Conservation (phyloP, 768 basidiomycete genomes). For the Paxillus ammoniavirescens region DNA sequence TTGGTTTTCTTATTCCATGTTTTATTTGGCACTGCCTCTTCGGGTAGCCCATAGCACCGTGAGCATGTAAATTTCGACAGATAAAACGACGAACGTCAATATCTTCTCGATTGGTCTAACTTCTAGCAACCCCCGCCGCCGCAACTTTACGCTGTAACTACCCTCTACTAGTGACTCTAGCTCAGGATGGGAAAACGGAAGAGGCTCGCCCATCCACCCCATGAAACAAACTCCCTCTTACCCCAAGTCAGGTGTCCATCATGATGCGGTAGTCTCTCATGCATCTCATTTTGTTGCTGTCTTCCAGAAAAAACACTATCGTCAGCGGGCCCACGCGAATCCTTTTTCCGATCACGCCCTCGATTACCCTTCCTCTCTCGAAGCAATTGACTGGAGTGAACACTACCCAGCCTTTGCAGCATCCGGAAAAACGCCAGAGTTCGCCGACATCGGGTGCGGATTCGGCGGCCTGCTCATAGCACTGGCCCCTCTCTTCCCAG, state of each 20-base stretch:
- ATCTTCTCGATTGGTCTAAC: no score
- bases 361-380: conserved; percentile 79
- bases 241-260: conserved; percentile 45
- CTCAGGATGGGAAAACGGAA: conserved; percentile 29
- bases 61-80: no score
- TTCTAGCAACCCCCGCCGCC: no score
- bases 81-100: no score
- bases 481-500: conserved; percentile 87
- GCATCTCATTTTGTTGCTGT: not conserved
- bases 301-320: conserved; percentile 75
- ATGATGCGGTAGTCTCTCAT: not conserved
- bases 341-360: conserved; percentile 88
- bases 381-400: conserved; percentile 72
- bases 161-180: not conserved
- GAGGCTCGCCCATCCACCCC: conserved; percentile 9
- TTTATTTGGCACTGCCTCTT: no score
- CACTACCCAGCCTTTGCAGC: conserved; percentile 76
- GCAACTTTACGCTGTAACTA: no score
- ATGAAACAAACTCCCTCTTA: conserved; percentile 27
- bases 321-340: conserved; percentile 82
- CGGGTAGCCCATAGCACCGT: no score
- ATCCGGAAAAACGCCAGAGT: conserved; percentile 73
- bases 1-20: no score
- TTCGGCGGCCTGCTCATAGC: conserved; percentile 92
- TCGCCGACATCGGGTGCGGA: conserved; percentile 96